Evolutionary conservation across 345 rosid genomes (phyloP).

Genomic region (Abelmoschus esculentus): DNA sequence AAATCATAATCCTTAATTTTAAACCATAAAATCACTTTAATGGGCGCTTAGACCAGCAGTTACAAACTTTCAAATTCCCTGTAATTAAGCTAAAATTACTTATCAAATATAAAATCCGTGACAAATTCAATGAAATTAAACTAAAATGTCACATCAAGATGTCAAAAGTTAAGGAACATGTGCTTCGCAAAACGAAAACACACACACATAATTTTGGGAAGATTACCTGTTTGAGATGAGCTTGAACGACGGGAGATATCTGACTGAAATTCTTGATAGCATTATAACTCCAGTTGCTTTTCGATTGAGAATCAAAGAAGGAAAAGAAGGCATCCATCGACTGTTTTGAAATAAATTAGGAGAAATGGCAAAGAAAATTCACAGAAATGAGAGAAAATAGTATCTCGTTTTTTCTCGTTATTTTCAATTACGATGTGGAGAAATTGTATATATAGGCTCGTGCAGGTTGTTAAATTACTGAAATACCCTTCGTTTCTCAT

Average conservation of each 20-base stretch:
- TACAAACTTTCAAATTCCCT: too few relatives aligned
- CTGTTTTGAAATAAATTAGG: neutral
- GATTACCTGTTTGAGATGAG: constrained; percentile 76
- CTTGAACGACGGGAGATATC: constrained; percentile 75
- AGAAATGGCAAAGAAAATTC: neutral
- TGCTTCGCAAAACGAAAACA: too few relatives aligned
- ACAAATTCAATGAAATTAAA: too few relatives aligned
- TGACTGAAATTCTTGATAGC: constrained; percentile 64
- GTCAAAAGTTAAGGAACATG: too few relatives aligned
- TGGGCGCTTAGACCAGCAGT: too few relatives aligned
- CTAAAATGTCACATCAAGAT: too few relatives aligned
- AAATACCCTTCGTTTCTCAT: neutral
- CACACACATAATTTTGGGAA: too few relatives aligned
- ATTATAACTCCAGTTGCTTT: neutral
- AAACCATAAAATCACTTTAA: too few relatives aligned
- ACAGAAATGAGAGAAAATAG: too few relatives aligned
- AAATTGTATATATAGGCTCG: neutral
- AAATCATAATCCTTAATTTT: too few relatives aligned
- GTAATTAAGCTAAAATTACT: too few relatives aligned
- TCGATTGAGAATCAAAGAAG: constrained; percentile 54
- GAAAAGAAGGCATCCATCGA: constrained; percentile 79
- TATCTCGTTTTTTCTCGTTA: neutral
- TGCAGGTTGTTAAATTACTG: neutral
- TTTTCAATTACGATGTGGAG: neutral
- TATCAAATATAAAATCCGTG: too few relatives aligned